phyloP scores from a whole-genome alignment of 805 yeast genomes.

The Myxozyma vanderwaltii region DNA sequence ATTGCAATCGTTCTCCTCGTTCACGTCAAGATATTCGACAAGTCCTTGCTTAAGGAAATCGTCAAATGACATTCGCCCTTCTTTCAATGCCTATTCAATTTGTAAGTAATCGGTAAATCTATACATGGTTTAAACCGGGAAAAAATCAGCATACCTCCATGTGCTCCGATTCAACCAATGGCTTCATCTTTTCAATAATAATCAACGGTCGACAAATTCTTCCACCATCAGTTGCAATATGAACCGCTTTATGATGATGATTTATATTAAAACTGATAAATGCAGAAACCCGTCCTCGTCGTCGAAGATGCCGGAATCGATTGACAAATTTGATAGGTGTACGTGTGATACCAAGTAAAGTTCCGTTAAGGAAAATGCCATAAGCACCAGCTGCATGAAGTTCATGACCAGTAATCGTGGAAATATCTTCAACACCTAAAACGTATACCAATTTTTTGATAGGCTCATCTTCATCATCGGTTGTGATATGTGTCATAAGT shows the following conservation, averaged over 20 bases:
- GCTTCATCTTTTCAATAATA: constrained; percentile 70
- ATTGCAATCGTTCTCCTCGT: constrained; percentile 92
- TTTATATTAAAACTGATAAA: constrained; percentile 90
- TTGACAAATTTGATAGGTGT: constrained; percentile 81
- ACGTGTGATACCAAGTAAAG: constrained; percentile 84
- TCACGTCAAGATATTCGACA: constrained; percentile 94
- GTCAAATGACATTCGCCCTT: constrained; percentile 83
- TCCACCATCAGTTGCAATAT: constrained; percentile 98
- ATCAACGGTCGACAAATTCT: constrained; percentile 96
- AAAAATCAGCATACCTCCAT: constrained; percentile 42
- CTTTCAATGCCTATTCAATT: constrained; percentile 48
- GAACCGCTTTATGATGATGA: constrained; percentile 87
- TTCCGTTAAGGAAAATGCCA: constrained; percentile 92
- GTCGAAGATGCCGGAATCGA: constrained; percentile 75
- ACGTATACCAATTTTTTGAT: constrained; percentile 72
- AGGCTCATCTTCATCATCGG: constrained; percentile 96
- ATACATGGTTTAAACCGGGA: too few species aligned
- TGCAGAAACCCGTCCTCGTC: constrained; percentile 82
- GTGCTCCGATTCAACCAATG: constrained; percentile 75
- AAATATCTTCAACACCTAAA: constrained; percentile 87
- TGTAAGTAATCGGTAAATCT: background rate
- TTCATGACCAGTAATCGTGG: constrained; percentile 77
- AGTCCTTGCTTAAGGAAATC: constrained; percentile 83
- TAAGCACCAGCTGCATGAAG: constrained; percentile 75
- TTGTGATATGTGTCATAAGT: constrained; percentile 96